Percentiles rank a stretch among this genome's conserved stretches.
Evolutionary conservation across 345 rosid genomes (phyloP).

Genomic region (sweet orange (Citrus sinensis)): DNA sequence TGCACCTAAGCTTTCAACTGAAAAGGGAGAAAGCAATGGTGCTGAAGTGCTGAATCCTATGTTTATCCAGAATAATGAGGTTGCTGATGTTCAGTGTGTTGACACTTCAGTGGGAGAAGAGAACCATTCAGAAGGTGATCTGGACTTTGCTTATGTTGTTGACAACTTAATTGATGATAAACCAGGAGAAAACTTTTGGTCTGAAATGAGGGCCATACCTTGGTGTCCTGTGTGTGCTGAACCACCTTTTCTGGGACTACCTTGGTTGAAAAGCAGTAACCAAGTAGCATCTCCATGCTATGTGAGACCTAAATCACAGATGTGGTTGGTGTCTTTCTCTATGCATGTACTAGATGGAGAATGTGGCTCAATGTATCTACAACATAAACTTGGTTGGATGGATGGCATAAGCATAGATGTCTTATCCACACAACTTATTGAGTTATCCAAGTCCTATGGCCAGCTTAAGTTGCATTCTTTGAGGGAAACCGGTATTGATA

Average conservation of each 20-base stretch:
- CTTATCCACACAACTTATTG: conserved; percentile 63
- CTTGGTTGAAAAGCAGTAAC: conserved; percentile 67
- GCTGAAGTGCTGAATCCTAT: conserved; percentile 32
- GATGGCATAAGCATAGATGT: conserved; percentile 47
- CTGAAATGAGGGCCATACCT: conserved; percentile 63
- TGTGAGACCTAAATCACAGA: conserved; percentile 85
- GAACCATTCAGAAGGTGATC: conserved; percentile 30
- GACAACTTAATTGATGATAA: conserved; percentile 45
- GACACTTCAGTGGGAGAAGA: conserved; percentile 31
- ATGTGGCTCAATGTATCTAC: conserved; percentile 54
- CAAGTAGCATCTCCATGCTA: conserved; percentile 62
- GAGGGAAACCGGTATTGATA: conserved; percentile 45
- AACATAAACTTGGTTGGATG: conserved; percentile 81
- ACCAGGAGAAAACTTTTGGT: conserved; percentile 84
- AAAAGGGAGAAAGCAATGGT: conserved; percentile 29
- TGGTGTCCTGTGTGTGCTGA: conserved; percentile 81
- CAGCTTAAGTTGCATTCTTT: conserved; percentile 49
- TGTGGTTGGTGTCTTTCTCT: conserved; percentile 72
- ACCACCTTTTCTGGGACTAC: conserved; percentile 75
- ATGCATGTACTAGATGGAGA: conserved; percentile 80
- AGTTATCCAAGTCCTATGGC: conserved; percentile 64
- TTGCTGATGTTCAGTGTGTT: conserved; percentile 17
- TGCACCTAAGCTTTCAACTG: conserved; percentile 50
- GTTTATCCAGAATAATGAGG: conserved; percentile 13
- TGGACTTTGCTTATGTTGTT: conserved; percentile 40